Evolutionary conservation across 169 alveolate species (phyloP).

Genomic region (Plasmodium knowlesi): DNA sequence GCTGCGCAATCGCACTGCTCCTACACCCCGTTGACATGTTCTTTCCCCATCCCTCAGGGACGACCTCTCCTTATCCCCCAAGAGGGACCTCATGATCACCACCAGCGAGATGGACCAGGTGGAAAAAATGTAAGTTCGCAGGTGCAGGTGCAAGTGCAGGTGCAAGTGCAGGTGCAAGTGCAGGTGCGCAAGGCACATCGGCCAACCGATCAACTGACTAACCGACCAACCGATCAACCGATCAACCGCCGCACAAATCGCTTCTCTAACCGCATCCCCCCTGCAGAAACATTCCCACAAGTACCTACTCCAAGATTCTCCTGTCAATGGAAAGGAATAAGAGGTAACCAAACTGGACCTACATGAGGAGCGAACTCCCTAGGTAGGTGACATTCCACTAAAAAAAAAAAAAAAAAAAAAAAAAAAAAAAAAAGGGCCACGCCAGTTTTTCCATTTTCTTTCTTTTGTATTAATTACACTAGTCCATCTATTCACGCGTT

Average conservation of each 20-base stretch:
- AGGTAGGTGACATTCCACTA: not conserved
- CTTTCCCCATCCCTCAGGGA: conserved; percentile 29
- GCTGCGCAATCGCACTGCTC: not conserved
- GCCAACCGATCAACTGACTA: not conserved
- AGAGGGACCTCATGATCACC: conserved; percentile 62
- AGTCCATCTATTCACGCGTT: not conserved
- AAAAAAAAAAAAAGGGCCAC: not conserved
- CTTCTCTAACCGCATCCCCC: not conserved
- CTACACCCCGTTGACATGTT: not conserved
- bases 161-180: too few species aligned
- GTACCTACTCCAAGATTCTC: conserved; percentile 45
- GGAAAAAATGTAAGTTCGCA: conserved; percentile 62
- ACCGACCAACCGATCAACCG: not conserved
- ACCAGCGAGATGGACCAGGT: conserved; percentile 70
- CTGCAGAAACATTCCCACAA: conserved; percentile 40
- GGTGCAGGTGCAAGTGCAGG: not conserved
- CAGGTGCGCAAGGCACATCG: not conserved
- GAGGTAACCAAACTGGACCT: not conserved
- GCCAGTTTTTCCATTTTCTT: not conserved
- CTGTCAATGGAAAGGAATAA: conserved; percentile 9
- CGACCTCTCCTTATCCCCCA: conserved; percentile 61
- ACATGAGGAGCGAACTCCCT: not conserved
- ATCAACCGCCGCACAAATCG: not conserved
- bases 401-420: not conserved
- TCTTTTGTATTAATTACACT: not conserved